These are phyloP conservation scores for Pseudomicrostroma phylloplanum DNA, from an alignment of 1,284 basidiomycete genomes.

Conservation along the genomic window DNA sequence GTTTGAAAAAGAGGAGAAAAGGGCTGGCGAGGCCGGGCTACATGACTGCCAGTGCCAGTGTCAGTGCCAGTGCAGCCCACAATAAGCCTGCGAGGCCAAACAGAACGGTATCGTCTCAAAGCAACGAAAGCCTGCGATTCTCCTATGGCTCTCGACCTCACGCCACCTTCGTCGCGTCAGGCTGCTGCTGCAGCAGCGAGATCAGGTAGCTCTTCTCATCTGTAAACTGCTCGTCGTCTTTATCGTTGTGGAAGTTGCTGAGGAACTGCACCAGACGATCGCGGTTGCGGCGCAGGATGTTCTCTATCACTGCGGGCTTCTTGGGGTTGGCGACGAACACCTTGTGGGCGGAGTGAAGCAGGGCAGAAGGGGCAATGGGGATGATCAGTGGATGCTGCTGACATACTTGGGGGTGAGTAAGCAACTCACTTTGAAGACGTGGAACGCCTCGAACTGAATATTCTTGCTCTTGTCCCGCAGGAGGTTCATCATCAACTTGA, in stretches of 20 bases:
- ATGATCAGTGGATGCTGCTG: neutral
- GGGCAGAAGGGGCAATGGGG: neutral
- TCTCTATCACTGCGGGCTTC: slow-evolving; percentile 90
- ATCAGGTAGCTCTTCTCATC: slow-evolving; percentile 49
- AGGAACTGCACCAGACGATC: slow-evolving; percentile 86
- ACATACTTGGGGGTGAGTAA: neutral
- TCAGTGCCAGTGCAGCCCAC: too few species aligned
- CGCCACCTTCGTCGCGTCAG: too few species aligned
- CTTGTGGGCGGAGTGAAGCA: slow-evolving; percentile 41
- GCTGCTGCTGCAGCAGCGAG: slow-evolving; percentile 4
- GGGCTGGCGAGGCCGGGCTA: too few species aligned
- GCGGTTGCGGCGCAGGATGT: slow-evolving; percentile 84
- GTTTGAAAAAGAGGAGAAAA: too few species aligned
- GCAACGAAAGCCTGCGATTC: too few species aligned
- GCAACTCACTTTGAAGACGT: slow-evolving; percentile 92
- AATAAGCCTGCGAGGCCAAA: too few species aligned
- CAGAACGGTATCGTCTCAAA: too few species aligned
- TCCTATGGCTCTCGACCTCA: too few species aligned
- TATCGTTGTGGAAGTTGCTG: slow-evolving; percentile 92
- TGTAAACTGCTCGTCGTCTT: slow-evolving; percentile 60
- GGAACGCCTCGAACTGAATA: slow-evolving; percentile 99
- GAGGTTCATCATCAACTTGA: slow-evolving; percentile 99
- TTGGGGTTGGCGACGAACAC: slow-evolving; percentile 99
- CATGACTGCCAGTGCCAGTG: too few species aligned
- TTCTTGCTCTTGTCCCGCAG: slow-evolving; percentile 95